Evolutionary conservation across 148 eudicot species (phyloP).

Genomic region (Amaranthus cruentus): DNA sequence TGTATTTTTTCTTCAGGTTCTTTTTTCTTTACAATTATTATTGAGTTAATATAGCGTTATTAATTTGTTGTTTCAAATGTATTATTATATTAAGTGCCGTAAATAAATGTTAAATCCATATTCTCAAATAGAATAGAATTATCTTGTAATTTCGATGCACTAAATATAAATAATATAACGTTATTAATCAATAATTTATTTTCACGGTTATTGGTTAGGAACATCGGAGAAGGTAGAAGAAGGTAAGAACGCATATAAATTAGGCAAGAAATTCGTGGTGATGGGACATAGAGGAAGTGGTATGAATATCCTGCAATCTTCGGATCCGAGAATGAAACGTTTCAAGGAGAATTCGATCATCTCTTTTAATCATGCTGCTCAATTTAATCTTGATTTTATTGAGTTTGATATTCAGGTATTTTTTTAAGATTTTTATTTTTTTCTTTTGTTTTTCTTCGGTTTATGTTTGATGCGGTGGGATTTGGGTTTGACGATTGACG

Average conservation of each 20-base stretch:
- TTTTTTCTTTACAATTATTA: too few species aligned
- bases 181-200: not conserved
- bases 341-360: slow-evolving; percentile 39
- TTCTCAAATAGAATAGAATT: slow-evolving; percentile 3
- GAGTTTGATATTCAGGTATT: slow-evolving; percentile 62
- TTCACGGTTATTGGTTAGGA: not conserved
- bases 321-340: slow-evolving; percentile 31
- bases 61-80: not conserved
- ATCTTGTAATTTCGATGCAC: not conserved
- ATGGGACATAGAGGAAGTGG: slow-evolving; percentile 55
- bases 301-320: slow-evolving; percentile 43
- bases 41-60: not conserved
- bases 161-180: not conserved
- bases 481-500: not conserved
- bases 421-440: not conserved
- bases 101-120: too few species aligned
- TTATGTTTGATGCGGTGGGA: not conserved
- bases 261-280: slow-evolving; percentile 30
- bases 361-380: slow-evolving; percentile 42
- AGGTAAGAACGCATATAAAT: not conserved
- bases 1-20: slow-evolving; percentile 22
- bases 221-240: slow-evolving; percentile 1
- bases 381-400: slow-evolving; percentile 32
- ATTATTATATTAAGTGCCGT: not conserved
- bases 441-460: not conserved